Evolutionary conservation across 345 rosid genomes (phyloP), one percentile per base, ranked within the genome.

Genomic region (Citrus medica): DNA sequence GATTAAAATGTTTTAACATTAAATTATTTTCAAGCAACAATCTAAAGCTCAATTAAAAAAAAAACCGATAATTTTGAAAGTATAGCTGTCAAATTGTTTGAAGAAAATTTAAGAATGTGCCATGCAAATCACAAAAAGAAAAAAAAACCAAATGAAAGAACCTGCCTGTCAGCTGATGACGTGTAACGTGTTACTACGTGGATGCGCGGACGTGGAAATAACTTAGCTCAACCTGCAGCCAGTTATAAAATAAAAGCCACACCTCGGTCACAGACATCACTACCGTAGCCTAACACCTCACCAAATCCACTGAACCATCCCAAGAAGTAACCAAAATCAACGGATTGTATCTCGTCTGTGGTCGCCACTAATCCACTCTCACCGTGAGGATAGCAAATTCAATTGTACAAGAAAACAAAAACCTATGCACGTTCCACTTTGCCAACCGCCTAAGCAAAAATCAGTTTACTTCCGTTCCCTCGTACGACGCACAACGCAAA

Each of bases 361-460:
- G 53, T 5, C 6, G 1, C 10, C 53, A 1, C n/a, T 1, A 32
- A n/a, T 76, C 25, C 55, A 4, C 17, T 3, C 3, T 4, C 0
- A 1, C 21, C 7, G 72, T 76, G 72, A 76, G 19, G 2, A 22
- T 51, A 66, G 19, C 13, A 16, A 5, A n/a, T 22, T 32, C 35
- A 24, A 13, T 67, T 66, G 24, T 33, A 4, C 17, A 55, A 33
- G 5, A 14, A 25, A 48, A 30, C 63, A 53, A 32, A n/a, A 53
- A 1, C 53, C 27, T 2, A 12, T 9, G 25, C 8, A 66, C 7
- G 25, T 7, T 28, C 25, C 74, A 17, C 24, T 33, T 67, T 64
- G 78, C 61, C 53, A 67, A 55, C 66, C 22, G 73, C 79, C 79
- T 0, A 35, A 16, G 64, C 65, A 66, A 76, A 63, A 67, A 19